Conservation (phyloP, 495 filamentous ascomycete genomes). For the Filosporella fistucella region DNA sequence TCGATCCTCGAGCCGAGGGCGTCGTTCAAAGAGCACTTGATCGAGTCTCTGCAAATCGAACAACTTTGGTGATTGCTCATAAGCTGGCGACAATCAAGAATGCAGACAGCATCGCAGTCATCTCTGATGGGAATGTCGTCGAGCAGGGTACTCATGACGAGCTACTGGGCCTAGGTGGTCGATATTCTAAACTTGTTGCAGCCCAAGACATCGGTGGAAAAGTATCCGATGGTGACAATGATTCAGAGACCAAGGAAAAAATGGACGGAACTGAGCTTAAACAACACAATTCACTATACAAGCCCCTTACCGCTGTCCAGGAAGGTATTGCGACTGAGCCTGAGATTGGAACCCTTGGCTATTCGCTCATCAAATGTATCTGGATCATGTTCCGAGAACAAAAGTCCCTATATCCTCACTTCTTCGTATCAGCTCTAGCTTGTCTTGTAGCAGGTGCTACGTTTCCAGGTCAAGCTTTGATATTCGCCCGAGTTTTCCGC, state of each 20-base stretch:
- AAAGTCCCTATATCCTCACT: not conserved
- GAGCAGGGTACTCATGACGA: conserved; percentile 50
- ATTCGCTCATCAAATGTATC: conserved; percentile 26
- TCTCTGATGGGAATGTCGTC: conserved; percentile 49
- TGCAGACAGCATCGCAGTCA: conserved; percentile 57
- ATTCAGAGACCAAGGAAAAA: not conserved
- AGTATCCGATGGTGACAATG: not conserved
- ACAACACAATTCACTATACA: not conserved
- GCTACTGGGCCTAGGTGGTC: conserved; percentile 39
- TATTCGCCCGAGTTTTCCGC: conserved; percentile 5
- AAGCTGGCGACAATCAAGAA: conserved; percentile 50
- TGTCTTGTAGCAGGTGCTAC: conserved; percentile 1
- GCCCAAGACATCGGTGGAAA: not conserved
- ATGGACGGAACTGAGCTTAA: not conserved
- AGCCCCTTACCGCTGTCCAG: not conserved
- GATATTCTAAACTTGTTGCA: conserved; percentile 21
- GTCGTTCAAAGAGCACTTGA: conserved; percentile 63
- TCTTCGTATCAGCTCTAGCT: not conserved
- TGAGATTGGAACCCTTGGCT: not conserved
- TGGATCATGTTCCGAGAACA: conserved; percentile 13
- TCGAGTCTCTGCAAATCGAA: conserved; percentile 52
- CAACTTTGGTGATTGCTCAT: conserved; percentile 57
- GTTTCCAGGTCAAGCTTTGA: conserved; percentile 9
- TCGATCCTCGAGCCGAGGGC: conserved; percentile 67
- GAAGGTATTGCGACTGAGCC: not conserved